Evolutionary conservation across 1,284 basidiomycete species (phyloP).

Genomic region (Trametes hirsuta): DNA sequence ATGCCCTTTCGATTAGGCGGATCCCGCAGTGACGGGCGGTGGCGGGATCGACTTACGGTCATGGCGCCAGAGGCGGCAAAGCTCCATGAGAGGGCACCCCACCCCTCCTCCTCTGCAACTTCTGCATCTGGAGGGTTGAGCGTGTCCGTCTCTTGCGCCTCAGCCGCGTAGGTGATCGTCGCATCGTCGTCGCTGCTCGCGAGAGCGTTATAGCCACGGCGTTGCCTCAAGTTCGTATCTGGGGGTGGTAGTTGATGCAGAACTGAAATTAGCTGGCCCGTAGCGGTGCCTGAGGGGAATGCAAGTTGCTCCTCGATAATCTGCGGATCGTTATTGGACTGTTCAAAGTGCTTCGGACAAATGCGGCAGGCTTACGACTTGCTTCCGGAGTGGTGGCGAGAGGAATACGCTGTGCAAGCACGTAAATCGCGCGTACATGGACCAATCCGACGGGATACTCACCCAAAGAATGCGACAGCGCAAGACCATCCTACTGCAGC

Average conservation of each 20-base stretch:
- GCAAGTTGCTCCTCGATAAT: constrained; percentile 93
- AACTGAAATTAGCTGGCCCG: constrained; percentile 92
- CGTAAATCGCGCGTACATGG: background rate
- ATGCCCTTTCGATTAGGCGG: background rate
- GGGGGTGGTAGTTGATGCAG: constrained; percentile 80
- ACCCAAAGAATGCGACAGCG: constrained; percentile 93
- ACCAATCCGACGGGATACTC: constrained; percentile 18
- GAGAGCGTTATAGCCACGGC: constrained; percentile 57
- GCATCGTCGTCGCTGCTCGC: constrained; percentile 42
- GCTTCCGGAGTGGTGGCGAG: constrained; percentile 90
- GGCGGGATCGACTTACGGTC: constrained; percentile 57
- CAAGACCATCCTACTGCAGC: constrained; percentile 83
- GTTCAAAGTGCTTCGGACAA: background rate
- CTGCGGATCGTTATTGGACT: constrained; percentile 39
- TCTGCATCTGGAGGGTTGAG: constrained; percentile 7
- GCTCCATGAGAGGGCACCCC: constrained; percentile 75
- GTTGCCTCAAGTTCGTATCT: constrained; percentile 53
- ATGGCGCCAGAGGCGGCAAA: constrained; percentile 72
- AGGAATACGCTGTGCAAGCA: constrained; percentile 76
- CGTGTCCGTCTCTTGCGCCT: constrained; percentile 22
- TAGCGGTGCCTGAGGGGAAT: constrained; percentile 96
- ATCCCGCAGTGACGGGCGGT: background rate
- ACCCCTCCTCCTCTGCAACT: constrained; percentile 52
- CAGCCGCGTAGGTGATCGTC: constrained; percentile 9
- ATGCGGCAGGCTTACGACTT: constrained; percentile 68